These are phyloP conservation scores for Nicotiana attenuata DNA, from an alignment of 257 asterid species.

Conservation along the genomic window DNA sequence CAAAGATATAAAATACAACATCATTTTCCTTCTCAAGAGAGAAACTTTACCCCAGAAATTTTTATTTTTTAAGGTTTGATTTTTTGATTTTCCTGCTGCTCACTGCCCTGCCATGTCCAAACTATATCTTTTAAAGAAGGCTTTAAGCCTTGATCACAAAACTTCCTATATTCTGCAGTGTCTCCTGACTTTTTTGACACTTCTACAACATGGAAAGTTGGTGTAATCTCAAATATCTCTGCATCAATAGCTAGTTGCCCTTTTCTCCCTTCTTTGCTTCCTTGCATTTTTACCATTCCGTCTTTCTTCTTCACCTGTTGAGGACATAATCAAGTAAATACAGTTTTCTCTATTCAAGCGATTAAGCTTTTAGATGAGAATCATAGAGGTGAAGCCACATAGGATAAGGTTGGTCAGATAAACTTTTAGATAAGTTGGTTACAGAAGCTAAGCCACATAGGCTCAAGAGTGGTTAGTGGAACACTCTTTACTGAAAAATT, in stretches of 20 bases:
- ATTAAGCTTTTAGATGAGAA: not conserved
- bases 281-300: conserved; percentile 2
- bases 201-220: conserved; percentile 5
- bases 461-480: not conserved
- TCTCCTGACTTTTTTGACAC: conserved; percentile 6
- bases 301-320: not conserved
- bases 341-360: not conserved
- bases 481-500: not conserved
- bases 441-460: not conserved
- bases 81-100: no score
- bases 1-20: no score
- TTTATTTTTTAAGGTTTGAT: no score
- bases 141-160: conserved; percentile 15
- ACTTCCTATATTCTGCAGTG: not conserved
- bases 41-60: no score
- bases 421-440: not conserved
- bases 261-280: conserved; percentile 1
- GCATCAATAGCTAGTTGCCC: not conserved
- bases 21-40: no score
- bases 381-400: not conserved
- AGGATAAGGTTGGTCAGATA: not conserved
- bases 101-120: conserved; percentile 36
- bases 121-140: conserved; percentile 35
- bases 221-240: conserved; percentile 5
- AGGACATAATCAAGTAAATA: not conserved